These are phyloP conservation scores for Notholithocarpus densiflorus DNA, from an alignment of 306 rosid genomes.

Conservation along the genomic window DNA sequence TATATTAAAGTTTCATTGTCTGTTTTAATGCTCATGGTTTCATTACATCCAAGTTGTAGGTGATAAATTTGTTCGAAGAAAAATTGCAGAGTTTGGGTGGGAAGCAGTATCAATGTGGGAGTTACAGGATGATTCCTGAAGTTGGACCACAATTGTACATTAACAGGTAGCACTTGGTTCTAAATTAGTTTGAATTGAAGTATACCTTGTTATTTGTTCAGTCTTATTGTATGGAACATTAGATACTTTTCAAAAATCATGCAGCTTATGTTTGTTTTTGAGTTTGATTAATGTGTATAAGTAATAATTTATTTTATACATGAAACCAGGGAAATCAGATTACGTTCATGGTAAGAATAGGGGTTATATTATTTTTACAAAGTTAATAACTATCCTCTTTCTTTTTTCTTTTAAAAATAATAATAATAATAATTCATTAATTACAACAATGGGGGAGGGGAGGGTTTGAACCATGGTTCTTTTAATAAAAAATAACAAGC, in stretches of 20 bases:
- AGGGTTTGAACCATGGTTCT: too few relatives aligned
- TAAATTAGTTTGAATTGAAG: not conserved
- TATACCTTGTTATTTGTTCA: not conserved
- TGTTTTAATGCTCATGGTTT: not conserved
- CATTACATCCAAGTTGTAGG: conserved; percentile 21
- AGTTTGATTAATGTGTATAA: not conserved
- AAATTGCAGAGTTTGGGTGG: conserved; percentile 24
- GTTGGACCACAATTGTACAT: conserved; percentile 17
- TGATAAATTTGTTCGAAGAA: conserved; percentile 22
- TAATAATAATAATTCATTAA: too few relatives aligned
- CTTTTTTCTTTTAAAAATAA: too few relatives aligned
- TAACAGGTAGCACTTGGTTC: conserved; percentile 25
- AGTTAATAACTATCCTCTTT: not conserved
- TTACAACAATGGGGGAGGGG: too few relatives aligned
- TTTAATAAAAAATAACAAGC: too few relatives aligned
- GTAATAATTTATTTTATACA: not conserved
- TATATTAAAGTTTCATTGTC: not conserved
- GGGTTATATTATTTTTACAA: not conserved
- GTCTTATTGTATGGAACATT: not conserved
- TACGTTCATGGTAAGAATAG: not conserved
- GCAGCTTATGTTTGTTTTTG: not conserved
- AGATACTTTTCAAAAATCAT: not conserved
- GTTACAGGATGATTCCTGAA: conserved; percentile 18
- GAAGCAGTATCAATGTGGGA: conserved; percentile 34
- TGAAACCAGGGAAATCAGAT: not conserved